phyloP scores from a whole-genome alignment of 768 basidiomycete species.

The Termitomyces sp. region DNA sequence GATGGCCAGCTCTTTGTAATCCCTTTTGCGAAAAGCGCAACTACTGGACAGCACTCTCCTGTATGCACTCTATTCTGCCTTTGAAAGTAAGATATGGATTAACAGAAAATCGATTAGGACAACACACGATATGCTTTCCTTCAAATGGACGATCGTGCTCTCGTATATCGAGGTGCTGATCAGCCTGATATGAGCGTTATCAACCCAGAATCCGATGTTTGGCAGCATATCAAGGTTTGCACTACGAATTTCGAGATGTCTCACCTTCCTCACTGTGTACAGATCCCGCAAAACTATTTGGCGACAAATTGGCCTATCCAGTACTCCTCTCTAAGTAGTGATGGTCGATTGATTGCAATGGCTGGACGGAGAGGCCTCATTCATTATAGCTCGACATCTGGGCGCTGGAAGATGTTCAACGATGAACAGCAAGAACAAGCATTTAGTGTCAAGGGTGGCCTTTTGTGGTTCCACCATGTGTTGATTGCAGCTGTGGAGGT shows the following conservation, averaged over 20 bases:
- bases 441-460: slow-evolving; percentile 84
- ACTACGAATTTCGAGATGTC: neutral
- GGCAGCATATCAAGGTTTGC: slow-evolving; percentile 90
- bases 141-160: slow-evolving; percentile 90
- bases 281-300: slow-evolving; percentile 90
- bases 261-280: slow-evolving; percentile 5
- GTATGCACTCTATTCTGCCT: slow-evolving; percentile 40
- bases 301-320: slow-evolving; percentile 91
- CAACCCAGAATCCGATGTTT: slow-evolving; percentile 96
- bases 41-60: slow-evolving; percentile 87
- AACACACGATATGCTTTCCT: slow-evolving; percentile 95
- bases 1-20: slow-evolving; percentile 79
- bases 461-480: slow-evolving; percentile 97
- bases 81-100: neutral
- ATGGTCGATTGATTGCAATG: slow-evolving; percentile 89
- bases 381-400: slow-evolving; percentile 92
- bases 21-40: slow-evolving; percentile 94
- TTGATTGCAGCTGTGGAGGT: slow-evolving; percentile 88
- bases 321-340: slow-evolving; percentile 86
- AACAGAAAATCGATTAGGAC: slow-evolving; percentile 47
- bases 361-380: slow-evolving; percentile 88
- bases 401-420: slow-evolving; percentile 90
- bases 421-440: slow-evolving; percentile 81
- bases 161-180: slow-evolving; percentile 94
- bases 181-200: slow-evolving; percentile 98